phyloP scores from a whole-genome alignment of 179 eudicot species.

The Dionaea muscipula region DNA sequence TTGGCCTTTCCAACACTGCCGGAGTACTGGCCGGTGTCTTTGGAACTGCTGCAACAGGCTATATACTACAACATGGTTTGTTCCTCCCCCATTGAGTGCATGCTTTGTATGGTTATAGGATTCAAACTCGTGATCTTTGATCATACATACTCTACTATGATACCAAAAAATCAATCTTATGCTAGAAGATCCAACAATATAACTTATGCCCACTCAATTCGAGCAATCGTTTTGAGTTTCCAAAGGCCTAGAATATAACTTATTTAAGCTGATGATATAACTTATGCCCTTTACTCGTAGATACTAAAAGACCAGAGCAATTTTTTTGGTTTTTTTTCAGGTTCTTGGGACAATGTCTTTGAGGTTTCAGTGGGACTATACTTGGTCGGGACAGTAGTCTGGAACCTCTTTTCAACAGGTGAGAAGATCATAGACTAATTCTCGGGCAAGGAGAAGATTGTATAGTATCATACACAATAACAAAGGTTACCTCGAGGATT shows the following conservation, averaged over 20 bases:
- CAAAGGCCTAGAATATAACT: no score
- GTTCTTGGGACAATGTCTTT: constrained; percentile 89
- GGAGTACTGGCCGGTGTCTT: constrained; percentile 92
- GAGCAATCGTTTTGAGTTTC: no score
- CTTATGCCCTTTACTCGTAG: neutral
- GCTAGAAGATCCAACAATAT: no score
- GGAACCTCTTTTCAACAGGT: constrained; percentile 82
- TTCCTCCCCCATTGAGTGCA: constrained; percentile 1
- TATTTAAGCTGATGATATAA: no score
- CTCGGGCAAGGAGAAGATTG: neutral
- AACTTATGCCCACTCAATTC: no score
- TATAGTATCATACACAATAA: no score
- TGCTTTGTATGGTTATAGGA: neutral
- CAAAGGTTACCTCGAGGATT: no score
- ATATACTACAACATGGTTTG: constrained; percentile 84
- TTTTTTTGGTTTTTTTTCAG: constrained; percentile 20
- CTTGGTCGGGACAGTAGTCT: constrained; percentile 70
- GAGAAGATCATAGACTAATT: constrained; percentile 65
- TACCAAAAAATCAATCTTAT: neutral
- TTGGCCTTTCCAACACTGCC: constrained; percentile 87
- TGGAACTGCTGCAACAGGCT: constrained; percentile 96
- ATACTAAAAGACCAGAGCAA: neutral
- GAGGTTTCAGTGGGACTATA: constrained; percentile 77
- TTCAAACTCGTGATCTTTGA: no score
- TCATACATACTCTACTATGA: no score